Evolutionary conservation across 352 stramenopile genomes (phyloP), one percentile per base, ranked within the genome.

Genomic region (Pelagophyceae sp.): DNA sequence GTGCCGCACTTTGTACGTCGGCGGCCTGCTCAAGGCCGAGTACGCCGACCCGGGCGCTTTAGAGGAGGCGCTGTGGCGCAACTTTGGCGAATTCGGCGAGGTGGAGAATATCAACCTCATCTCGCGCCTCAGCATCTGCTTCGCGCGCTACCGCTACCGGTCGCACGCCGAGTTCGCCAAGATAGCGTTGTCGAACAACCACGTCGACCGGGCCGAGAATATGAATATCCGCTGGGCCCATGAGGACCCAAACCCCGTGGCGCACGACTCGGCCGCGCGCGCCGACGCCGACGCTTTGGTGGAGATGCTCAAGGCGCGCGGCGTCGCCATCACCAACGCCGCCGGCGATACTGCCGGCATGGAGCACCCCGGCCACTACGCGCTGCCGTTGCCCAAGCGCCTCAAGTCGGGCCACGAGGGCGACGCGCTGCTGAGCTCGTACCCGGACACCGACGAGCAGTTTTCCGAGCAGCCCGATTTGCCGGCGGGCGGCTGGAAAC

Each of bases 81-180:
- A 96, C 75, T 97, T 97, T 82, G 85, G 85, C 0, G 93, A 97
- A 80, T 97, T 89, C 88, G 93, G 93, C 27, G 93, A 97, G 81
- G 87, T 96, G 15, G 93, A 97, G 81, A 92, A 90, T 77, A 87
- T 97, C 74, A 97, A 97, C 84, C 87, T 97, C 31, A 92, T 97
- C 72, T 86, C 92, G 69, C 85, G 92, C n/a, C 84, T 96, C 72
- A 90, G 87, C 27, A 95, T 96, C 78, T 86, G 86, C 64, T 97
- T 97, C 74, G 90, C 96, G 58, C 82, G 92, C 33, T 96, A 87
- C 76, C 61, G 84, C 23, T 81, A 93, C 82, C 79, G 92, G 85
- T 69, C 65, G 50, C 63, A 78, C 54, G 82, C 80, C n/a, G 85
- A 90, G 67, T 90, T 90, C 75, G 85, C 83, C 0, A 85, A 88